phyloP scores from a whole-genome alignment of 2,329 filamentous ascomycete genomes.

The Cladosporium sp. region DNA sequence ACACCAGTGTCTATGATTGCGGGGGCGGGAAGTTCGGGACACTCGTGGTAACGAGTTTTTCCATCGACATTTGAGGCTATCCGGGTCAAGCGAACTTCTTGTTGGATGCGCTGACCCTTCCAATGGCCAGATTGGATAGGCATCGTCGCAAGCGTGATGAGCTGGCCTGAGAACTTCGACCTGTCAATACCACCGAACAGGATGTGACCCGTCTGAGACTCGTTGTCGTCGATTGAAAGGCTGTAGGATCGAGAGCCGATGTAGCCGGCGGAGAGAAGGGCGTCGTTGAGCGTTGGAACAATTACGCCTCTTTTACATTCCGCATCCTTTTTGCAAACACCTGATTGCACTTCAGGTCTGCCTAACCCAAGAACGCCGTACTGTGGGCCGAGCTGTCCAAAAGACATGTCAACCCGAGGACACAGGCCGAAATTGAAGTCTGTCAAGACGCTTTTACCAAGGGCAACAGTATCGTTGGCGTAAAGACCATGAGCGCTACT shows the following conservation, averaged over 20 bases:
- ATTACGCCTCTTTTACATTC: neutral
- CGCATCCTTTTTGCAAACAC: neutral
- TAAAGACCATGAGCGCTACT: neutral
- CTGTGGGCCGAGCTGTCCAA: neutral
- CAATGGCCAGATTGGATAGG: neutral
- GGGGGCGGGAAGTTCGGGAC: neutral
- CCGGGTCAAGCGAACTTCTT: neutral
- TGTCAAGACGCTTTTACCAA: neutral
- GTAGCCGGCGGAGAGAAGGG: conserved; percentile 1
- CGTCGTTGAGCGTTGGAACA: neutral
- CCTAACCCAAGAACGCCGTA: conserved; percentile 7
- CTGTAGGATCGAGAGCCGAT: conserved; percentile 10
- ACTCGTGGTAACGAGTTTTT: neutral
- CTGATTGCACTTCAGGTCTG: neutral
- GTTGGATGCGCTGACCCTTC: neutral
- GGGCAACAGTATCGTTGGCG: neutral
- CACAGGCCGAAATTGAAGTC: conserved; percentile 1
- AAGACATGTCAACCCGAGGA: neutral
- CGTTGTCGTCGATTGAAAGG: neutral
- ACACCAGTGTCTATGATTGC: neutral
- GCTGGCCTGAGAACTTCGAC: conserved; percentile 1
- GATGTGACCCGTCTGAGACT: neutral
- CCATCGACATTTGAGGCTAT: neutral
- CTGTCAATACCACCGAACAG: conserved; percentile 12
- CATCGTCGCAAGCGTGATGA: neutral